Conservation (phyloP, 306 rosid genomes). For the Trifolium repens region DNA sequence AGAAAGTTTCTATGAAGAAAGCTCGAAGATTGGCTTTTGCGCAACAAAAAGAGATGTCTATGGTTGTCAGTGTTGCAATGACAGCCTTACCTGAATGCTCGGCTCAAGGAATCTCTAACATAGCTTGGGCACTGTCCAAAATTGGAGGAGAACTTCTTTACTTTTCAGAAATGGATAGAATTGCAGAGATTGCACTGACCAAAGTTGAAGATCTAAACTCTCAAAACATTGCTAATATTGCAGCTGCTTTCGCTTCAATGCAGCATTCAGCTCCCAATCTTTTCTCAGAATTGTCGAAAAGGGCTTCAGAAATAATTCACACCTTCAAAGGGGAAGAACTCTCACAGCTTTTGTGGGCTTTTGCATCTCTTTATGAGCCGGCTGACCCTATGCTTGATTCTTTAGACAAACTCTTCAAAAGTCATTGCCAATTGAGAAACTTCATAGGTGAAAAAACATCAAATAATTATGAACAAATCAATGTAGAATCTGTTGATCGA, state of each 20-base stretch:
- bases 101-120: conserved; percentile 86
- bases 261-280: conserved; percentile 85
- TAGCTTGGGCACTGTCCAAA: conserved; percentile 91
- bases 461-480: conserved; percentile 40
- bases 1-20: conserved; percentile 69
- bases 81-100: conserved; percentile 84
- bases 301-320: conserved; percentile 70
- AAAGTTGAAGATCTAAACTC: conserved; percentile 78
- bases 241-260: conserved; percentile 95
- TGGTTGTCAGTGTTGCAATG: conserved; percentile 90
- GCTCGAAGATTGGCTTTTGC: conserved; percentile 82
- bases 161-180: conserved; percentile 94
- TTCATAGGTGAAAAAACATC: conserved; percentile 39
- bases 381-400: conserved; percentile 66
- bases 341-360: conserved; percentile 94
- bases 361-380: conserved; percentile 79
- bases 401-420: conserved; percentile 60
- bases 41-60: conserved; percentile 87
- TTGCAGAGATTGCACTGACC: conserved; percentile 83
- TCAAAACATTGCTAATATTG: conserved; percentile 86
- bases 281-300: conserved; percentile 63
- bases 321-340: conserved; percentile 90
- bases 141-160: conserved; percentile 89
- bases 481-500: conserved; percentile 29
- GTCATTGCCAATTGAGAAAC: conserved; percentile 55